Percentiles rank a stretch among this genome's conserved stretches.
phyloP scores from a whole-genome alignment of 495 filamentous ascomycete species.

The Xylaria curta region DNA sequence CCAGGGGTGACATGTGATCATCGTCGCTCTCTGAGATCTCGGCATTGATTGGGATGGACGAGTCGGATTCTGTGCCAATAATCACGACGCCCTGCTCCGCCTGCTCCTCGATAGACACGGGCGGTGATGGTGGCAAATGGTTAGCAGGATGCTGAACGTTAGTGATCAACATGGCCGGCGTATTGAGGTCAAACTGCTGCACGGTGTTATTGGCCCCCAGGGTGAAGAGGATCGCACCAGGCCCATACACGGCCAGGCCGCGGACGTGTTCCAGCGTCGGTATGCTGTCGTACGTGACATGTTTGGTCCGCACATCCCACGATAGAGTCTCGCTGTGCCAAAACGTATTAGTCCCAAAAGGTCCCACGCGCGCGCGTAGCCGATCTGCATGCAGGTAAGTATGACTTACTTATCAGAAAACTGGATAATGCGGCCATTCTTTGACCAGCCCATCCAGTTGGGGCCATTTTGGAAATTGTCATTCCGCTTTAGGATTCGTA shows the following conservation, averaged over 20 bases:
- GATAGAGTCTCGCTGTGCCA: constrained; percentile 79
- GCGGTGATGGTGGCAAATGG: constrained; percentile 76
- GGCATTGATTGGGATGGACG: constrained; percentile 58
- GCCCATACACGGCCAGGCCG: constrained; percentile 86
- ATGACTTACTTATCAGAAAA: constrained; percentile 82
- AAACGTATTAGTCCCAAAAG: constrained; percentile 38
- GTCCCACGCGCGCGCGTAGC: constrained; percentile 49
- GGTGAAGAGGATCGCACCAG: constrained; percentile 90
- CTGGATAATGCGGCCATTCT: constrained; percentile 94
- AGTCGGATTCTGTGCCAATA: constrained; percentile 52
- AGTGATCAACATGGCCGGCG: constrained; percentile 73
- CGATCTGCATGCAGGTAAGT: constrained; percentile 29
- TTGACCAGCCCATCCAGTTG: constrained; percentile 98
- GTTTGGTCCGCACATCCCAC: constrained; percentile 97
- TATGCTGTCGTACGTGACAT: constrained; percentile 85
- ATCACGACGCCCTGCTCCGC: constrained; percentile 48
- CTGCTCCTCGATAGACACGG: constrained; percentile 74
- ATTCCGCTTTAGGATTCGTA: constrained; percentile 79
- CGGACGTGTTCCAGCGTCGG: constrained; percentile 82
- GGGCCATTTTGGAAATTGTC: constrained; percentile 77
- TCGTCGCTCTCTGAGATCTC: constrained; percentile 70
- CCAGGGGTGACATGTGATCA: constrained; percentile 69
- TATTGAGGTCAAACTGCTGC: constrained; percentile 93
- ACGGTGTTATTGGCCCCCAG: constrained; percentile 85
- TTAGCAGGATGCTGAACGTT: constrained; percentile 84